These are phyloP conservation scores for Picea mariana DNA, from an alignment of 83 land plant genomes.

Conservation along the genomic window DNA sequence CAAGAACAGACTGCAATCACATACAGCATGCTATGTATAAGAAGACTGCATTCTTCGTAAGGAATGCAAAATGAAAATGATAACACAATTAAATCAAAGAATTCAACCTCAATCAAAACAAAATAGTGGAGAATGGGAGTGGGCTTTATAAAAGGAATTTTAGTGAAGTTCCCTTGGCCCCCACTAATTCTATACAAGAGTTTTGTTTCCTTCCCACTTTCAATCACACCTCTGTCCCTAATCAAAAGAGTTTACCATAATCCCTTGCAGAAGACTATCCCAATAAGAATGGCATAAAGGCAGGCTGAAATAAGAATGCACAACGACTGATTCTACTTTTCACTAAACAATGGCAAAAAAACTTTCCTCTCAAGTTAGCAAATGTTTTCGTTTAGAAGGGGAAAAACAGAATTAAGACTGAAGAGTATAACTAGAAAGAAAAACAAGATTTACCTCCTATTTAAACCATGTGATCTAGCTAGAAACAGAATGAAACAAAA, in stretches of 20 bases:
- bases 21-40: neutral
- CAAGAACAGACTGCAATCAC: slow-evolving; percentile 84
- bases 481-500: too few species aligned
- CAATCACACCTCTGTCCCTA: neutral
- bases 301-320: neutral
- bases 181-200: neutral
- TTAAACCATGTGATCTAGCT: too few species aligned
- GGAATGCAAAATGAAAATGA: neutral
- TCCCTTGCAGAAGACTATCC: neutral
- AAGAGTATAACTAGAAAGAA: neutral
- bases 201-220: neutral
- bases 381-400: neutral
- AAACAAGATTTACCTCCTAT: too few species aligned
- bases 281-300: neutral
- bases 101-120: neutral
- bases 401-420: neutral
- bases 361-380: neutral
- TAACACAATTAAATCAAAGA: neutral
- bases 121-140: neutral
- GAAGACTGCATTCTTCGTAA: neutral
- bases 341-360: neutral
- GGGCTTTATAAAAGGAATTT: neutral
- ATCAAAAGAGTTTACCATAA: neutral
- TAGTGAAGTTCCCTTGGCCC: neutral
- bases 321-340: neutral